Evolutionary conservation across 331 rosid genomes (phyloP), one percentile per base, ranked within the genome.

Genomic region (Rhamnella rubrinervis): DNA sequence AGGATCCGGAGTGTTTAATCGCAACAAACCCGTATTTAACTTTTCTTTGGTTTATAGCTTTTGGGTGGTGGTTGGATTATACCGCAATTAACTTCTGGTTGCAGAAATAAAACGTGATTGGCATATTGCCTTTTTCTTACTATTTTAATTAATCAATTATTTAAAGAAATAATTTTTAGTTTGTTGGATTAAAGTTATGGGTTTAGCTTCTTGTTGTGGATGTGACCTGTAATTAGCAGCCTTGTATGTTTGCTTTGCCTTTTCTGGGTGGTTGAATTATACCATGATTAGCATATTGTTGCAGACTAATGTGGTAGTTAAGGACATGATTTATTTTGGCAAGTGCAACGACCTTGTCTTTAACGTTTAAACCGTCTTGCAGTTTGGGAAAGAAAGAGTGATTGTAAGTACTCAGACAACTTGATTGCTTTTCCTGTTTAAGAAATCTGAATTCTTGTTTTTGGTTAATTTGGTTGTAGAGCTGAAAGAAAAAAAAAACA

Each of bases 81-180:
- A 74, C 80, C 77, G 78, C 76, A 65, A 77, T 70, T 78, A 80
- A 73, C 82, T 81, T 70, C 76, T 71, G 63, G 66, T 64, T 86
- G 65, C 53, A 65, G 77, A 78, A 63, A 65, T 78, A 82, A 79
- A 57, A 63, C 72, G 61, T 80, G 74, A 73, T 79, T 83, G 78
- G 77, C 83, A 75, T 73, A 52, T 55, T 86, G 61, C 41, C 73
- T 65, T 66, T 73, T 63, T 64, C 59, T 59, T 71, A 66, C 23
- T 69, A 56, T 53, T 53, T 72, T 21, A 56, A 71, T 85, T 65
- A 23, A 55, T 11, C 21, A n/a, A 3, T 35, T 53, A 4, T 40
- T 55, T 35, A 50, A 14, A 1, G 12, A 23, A 55, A 51, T 31
- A 31, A 31, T 31, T 31, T 31, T 31, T 31, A 31, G 82, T 81